Evolutionary conservation across 2,329 filamentous ascomycete species (phyloP).

Genomic region (Thelonectria blattea): DNA sequence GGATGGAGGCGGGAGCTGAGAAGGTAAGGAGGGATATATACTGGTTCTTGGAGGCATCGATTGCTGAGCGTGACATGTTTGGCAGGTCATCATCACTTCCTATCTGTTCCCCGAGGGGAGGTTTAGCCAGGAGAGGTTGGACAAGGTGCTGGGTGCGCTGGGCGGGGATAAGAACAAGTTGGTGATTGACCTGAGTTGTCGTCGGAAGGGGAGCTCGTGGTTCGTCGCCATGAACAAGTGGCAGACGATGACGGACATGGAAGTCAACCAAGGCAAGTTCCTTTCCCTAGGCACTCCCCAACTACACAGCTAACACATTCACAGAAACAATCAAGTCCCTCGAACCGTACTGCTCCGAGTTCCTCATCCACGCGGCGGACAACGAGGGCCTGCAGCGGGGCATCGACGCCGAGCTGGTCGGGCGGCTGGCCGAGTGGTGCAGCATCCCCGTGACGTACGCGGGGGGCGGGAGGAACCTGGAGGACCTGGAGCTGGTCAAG

Average conservation of each 20-base stretch:
- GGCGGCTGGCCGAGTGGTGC: constrained; percentile 81
- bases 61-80: not conserved
- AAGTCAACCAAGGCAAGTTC: constrained; percentile 78
- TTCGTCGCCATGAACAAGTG: constrained; percentile 99
- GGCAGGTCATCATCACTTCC: constrained; percentile 94
- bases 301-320: no score
- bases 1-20: constrained; percentile 87
- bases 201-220: constrained; percentile 78
- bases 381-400: constrained; percentile 93
- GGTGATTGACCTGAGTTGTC: constrained; percentile 94
- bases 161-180: constrained; percentile 78
- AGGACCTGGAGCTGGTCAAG: constrained; percentile 84
- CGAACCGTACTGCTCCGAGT: constrained; percentile 93
- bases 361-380: constrained; percentile 95
- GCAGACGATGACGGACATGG: constrained; percentile 97
- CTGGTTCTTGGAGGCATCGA: constrained; percentile 8
- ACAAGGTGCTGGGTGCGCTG: constrained; percentile 75
- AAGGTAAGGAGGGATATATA: constrained; percentile 64
- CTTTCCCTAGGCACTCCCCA: no score
- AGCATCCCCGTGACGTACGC: constrained; percentile 94
- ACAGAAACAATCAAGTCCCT: constrained; percentile 79
- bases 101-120: constrained; percentile 85
- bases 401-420: constrained; percentile 85
- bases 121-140: constrained; percentile 79
- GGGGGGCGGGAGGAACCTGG: constrained; percentile 83